These are phyloP conservation scores for Neurospora sp. DNA, from an alignment of 2,329 filamentous ascomycete genomes.

Conservation along the genomic window DNA sequence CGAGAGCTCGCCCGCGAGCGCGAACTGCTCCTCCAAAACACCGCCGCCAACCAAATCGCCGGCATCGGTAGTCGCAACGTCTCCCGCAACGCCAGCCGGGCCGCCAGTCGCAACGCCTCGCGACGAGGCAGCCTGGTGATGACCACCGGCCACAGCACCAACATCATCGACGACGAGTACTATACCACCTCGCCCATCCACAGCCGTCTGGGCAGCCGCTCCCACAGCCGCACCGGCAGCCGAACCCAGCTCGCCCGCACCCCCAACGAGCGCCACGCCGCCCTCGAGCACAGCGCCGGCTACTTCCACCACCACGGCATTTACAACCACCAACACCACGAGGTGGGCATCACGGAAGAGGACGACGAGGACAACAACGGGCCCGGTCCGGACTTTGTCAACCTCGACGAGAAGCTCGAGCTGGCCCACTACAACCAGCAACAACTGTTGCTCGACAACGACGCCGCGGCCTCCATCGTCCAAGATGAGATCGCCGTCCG, in stretches of 20 bases:
- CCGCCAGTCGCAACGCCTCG: constrained; percentile 35
- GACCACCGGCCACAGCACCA: constrained; percentile 26
- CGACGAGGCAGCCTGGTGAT: constrained; percentile 35
- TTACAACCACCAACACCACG: constrained; percentile 24
- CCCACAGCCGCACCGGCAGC: constrained; percentile 34
- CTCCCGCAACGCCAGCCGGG: constrained; percentile 19
- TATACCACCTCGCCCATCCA: constrained; percentile 21
- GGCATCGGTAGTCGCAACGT: not conserved
- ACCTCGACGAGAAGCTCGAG: constrained; percentile 50
- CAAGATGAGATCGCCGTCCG: constrained; percentile 51
- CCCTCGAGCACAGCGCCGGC: constrained; percentile 27
- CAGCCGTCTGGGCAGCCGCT: constrained; percentile 39
- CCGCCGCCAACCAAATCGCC: not conserved
- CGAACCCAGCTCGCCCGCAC: constrained; percentile 33
- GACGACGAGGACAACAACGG: constrained; percentile 24
- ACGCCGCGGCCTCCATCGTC: constrained; percentile 28
- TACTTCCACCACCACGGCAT: constrained; percentile 21
- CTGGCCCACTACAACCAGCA: constrained; percentile 26
- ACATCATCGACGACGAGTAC: not conserved
- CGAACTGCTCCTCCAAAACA: constrained; percentile 23
- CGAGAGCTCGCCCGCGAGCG: constrained; percentile 41
- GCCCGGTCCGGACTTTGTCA: constrained; percentile 52
- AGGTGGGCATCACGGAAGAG: constrained; percentile 33
- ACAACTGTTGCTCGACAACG: constrained; percentile 19
- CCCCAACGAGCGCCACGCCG: constrained; percentile 28